Base-by-base conservation (phyloP, 176 grass and related monocot genomes). In the Bromus sterilis region DNA sequence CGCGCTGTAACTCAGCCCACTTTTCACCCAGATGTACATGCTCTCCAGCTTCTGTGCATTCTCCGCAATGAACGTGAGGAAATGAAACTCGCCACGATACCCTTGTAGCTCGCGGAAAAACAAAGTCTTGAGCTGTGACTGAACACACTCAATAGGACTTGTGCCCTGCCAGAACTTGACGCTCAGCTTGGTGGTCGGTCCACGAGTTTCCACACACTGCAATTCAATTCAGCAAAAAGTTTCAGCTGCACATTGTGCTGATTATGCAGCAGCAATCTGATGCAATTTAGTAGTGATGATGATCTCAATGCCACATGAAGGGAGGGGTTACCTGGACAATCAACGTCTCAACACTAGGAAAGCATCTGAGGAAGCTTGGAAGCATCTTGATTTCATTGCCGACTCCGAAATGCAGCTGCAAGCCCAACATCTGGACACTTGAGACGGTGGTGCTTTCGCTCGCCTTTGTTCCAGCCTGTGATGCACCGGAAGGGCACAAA, bases 301-400 rank as follows among this genome's bases (percentile, higher is more conserved):
- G 69, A 24, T 71, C 6, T 43, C n/a, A 71, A 44, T 33, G 18
- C 16, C 33, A n/a, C 8, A 23, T 66, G 67, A 28, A 73, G 26
- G 13, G 11, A 11, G 4, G 7, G 40, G 40, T 14, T 77, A 87
- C 86, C 86, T 70, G 3, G 18, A 87, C 33, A n/a, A 39, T 53
- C 6, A 87, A 20, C 0, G 41, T 72, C 4, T 78, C 40, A 2
- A 78, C 13, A 11, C 58, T 70, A 25, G 86, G 86, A 59, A 87
- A 87, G 33, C 85, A 82, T 53, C 30, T 82, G 16, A 87, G 85
- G 24, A 87, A 82, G 21, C 63, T 60, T 12, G 32, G 49, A 9
- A 82, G 18, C 79, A 87, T 77, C 31, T 78, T 64, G 9, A 77
- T 64, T 28, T 87, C 29, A 51, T 30, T 23, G 18, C 4, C 0